A percentile compares a stretch with the other conserved stretches of the same genome.
phyloP scores from a whole-genome alignment of 768 basidiomycete genomes.

The Neoboletus subvelutipes region DNA sequence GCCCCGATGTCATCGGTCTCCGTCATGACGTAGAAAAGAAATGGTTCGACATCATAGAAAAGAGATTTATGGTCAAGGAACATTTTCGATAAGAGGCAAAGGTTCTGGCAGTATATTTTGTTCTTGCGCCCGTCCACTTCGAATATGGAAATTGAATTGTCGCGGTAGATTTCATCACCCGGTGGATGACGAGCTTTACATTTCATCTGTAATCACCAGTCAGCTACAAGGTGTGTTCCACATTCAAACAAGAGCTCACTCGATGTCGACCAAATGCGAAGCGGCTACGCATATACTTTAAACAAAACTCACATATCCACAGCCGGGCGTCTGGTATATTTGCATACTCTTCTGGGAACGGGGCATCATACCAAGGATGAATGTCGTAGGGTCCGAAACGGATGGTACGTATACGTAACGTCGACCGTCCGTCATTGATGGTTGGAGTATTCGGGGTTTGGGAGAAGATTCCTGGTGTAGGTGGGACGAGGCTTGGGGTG shows the following conservation, averaged over 20 bases:
- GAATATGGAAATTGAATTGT: constrained; percentile 85
- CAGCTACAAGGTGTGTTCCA: constrained; percentile 5
- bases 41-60: constrained; percentile 99
- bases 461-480: constrained; percentile 36
- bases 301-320: constrained; percentile 97
- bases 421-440: constrained; percentile 21
- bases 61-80: constrained; percentile 98
- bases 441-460: constrained; percentile 32
- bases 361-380: constrained; percentile 98
- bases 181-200: constrained; percentile 95
- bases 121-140: constrained; percentile 98
- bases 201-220: constrained; percentile 64
- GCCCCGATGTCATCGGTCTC: constrained; percentile 88
- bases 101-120: constrained; percentile 99
- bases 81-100: constrained; percentile 97
- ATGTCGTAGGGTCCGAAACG: constrained; percentile 91
- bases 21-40: constrained; percentile 97
- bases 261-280: constrained; percentile 85
- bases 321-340: constrained; percentile 86
- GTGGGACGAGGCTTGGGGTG: constrained; percentile 33
- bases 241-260: constrained; percentile 46
- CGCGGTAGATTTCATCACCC: constrained; percentile 97
- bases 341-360: constrained; percentile 97
- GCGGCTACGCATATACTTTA: constrained; percentile 96
- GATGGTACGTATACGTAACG: constrained; percentile 79